These are phyloP conservation scores for Apiospora koreana DNA, from an alignment of 2,329 filamentous ascomycete species.

Conservation along the genomic window DNA sequence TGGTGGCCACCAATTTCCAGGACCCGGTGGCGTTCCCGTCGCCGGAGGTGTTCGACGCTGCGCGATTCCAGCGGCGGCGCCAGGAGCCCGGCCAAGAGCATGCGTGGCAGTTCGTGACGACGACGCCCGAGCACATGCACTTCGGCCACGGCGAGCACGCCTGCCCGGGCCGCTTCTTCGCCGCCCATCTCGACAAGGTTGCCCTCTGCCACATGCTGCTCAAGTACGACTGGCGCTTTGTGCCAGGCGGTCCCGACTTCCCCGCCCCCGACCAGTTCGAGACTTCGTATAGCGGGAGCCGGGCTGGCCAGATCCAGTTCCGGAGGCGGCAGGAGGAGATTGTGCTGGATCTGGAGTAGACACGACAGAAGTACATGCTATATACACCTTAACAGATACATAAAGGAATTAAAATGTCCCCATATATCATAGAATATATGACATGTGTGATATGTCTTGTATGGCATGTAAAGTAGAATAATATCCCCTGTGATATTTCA, in stretches of 20 bases:
- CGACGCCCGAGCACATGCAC: conserved; percentile 29
- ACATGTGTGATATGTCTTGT: no score
- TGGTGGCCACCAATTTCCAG: conserved; percentile 30
- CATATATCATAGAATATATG: no score
- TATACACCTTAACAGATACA: neutral
- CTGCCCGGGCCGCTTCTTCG: conserved; percentile 34
- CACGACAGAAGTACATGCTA: no score
- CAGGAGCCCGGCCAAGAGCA: conserved; percentile 32
- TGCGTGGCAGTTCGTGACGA: conserved; percentile 39
- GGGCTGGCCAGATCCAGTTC: conserved; percentile 27
- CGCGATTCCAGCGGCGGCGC: conserved; percentile 31
- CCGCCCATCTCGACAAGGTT: conserved; percentile 38
- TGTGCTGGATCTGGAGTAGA: conserved; percentile 24
- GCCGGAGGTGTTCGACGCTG: conserved; percentile 32
- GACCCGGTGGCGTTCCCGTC: conserved; percentile 28
- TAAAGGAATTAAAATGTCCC: neutral
- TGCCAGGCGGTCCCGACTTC: conserved; percentile 23
- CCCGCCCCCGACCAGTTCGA: conserved; percentile 26
- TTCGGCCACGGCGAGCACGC: conserved; percentile 46
- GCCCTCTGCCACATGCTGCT: conserved; percentile 28
- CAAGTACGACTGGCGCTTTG: conserved; percentile 35
- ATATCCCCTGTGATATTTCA: no score
- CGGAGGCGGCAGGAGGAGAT: conserved; percentile 30
- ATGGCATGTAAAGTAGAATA: neutral
- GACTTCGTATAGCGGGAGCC: conserved; percentile 16